phyloP scores from a whole-genome alignment of 345 rosid species.

The Salix udensis region DNA sequence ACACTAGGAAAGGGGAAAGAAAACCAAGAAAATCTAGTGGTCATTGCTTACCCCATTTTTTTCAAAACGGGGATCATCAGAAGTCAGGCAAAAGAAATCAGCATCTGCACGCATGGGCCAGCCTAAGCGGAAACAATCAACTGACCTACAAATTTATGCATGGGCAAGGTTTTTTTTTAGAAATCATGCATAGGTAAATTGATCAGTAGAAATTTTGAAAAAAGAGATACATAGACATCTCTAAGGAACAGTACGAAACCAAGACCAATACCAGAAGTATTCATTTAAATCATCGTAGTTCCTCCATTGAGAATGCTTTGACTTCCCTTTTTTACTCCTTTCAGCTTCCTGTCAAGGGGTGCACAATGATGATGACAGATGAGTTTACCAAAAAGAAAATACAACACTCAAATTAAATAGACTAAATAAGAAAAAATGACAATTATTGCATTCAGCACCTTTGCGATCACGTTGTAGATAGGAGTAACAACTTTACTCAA shows the following conservation, averaged over 20 bases:
- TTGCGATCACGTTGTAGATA: slow-evolving; percentile 72
- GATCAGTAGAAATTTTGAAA: not conserved
- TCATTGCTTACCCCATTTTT: slow-evolving; percentile 56
- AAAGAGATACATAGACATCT: not conserved
- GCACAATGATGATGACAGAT: slow-evolving; percentile 4
- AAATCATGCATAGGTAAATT: slow-evolving; percentile 18
- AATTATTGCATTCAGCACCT: slow-evolving; percentile 38
- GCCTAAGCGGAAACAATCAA: slow-evolving; percentile 91
- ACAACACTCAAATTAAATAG: not conserved
- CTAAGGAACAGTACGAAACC: slow-evolving; percentile 2
- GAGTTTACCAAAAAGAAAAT: slow-evolving; percentile 1
- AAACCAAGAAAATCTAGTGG: not conserved
- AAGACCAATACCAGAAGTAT: slow-evolving; percentile 70
- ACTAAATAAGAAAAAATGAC: not conserved
- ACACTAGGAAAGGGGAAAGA: not conserved
- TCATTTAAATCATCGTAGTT: slow-evolving; percentile 98
- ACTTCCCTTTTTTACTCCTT: slow-evolving; percentile 73
- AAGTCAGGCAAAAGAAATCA: slow-evolving; percentile 66
- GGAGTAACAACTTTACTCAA: slow-evolving; percentile 89
- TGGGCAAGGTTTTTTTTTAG: slow-evolving; percentile 7
- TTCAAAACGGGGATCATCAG: slow-evolving; percentile 28
- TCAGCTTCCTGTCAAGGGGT: slow-evolving; percentile 70
- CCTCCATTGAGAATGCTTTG: slow-evolving; percentile 99
- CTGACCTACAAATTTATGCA: slow-evolving; percentile 57
- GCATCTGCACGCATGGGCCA: slow-evolving; percentile 99